Evolutionary conservation across 495 filamentous ascomycete genomes (phyloP), one percentile per base, ranked within the genome.

Genomic region (Amniculicola lignicola): DNA sequence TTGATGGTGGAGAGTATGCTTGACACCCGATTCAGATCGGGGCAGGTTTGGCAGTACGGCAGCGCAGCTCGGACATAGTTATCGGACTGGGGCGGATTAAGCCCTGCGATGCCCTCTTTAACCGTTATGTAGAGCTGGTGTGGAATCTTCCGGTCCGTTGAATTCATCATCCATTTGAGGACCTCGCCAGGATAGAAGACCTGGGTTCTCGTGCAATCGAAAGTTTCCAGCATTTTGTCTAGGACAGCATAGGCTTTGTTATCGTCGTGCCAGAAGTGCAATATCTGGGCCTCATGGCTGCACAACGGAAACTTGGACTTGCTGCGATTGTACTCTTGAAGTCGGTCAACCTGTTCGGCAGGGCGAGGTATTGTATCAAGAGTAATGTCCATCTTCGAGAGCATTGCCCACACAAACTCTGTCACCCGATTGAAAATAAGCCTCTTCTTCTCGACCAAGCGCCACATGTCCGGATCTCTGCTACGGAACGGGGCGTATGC

Each of bases 361-460:
- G 46, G 22, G 18, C 19, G 28, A 16, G 42, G 25, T n/a, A n/a
- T n/a, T n/a, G n/a, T n/a, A n/a, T n/a, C n/a, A 24, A 50, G 39
- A 12, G 42, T 35, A 15, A 54, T 33, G 33, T 65, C 57, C 31
- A 58, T 61, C 47, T 58, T 53, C 3, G 52, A 57, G 21, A 61
- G 43, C 18, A 65, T 19, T 15, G 23, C 49, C 29, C 51, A 54
- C 5, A 65, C 48, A 2, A 65, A 27, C 28, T 65, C 62, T 15
- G 55, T 61, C 35, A 61, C 2, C 15, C 52, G 15, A 33, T 52
- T 53, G 50, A 22, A 60, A 14, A 48, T 36, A 9, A 40, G 38
- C 42, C 47, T 63, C 53, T 60, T 64, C 43, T 59, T 57, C 19
- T 55, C 57, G n/a, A 65, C 38, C 22, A 61, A 7, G 4, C 57